Evolutionary conservation across 768 basidiomycete genomes (phyloP).

Genomic region (Calocybe cyanea): DNA sequence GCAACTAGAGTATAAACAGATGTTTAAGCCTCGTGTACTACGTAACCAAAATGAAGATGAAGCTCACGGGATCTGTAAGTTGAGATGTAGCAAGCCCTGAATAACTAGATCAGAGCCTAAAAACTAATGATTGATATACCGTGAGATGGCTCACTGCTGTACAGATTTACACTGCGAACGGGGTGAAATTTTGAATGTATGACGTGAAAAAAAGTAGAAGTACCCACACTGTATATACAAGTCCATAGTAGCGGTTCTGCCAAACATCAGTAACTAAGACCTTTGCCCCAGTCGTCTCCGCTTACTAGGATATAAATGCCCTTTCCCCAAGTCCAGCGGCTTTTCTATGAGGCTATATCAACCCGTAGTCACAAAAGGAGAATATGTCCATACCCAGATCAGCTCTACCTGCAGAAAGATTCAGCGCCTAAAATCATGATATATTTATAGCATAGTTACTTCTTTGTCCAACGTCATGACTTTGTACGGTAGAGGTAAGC

Average conservation of each 20-base stretch:
- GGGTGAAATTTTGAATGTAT: background rate
- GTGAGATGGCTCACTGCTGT: slow-evolving; percentile 29
- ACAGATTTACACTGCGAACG: slow-evolving; percentile 47
- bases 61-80: slow-evolving; percentile 29
- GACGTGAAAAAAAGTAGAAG: background rate
- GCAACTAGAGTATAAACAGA: slow-evolving; percentile 25
- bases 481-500: slow-evolving; percentile 19
- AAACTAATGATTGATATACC: background rate
- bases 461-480: slow-evolving; percentile 52
- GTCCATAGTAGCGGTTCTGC: slow-evolving; percentile 58
- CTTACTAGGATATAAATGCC: slow-evolving; percentile 49
- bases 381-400: slow-evolving; percentile 43
- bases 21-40: too few relatives aligned
- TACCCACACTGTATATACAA: slow-evolving; percentile 47
- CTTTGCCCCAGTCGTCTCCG: background rate
- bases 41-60: too few relatives aligned
- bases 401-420: slow-evolving; percentile 37
- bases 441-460: slow-evolving; percentile 27
- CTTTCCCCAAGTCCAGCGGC: slow-evolving; percentile 56
- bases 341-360: slow-evolving; percentile 37
- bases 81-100: slow-evolving; percentile 41
- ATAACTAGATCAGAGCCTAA: slow-evolving; percentile 1
- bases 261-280: background rate
- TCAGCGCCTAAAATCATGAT: background rate
- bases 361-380: background rate